Conservation (phyloP, 371 early-diverging fungal species). For the Choanephora cucurbitarum region DNA sequence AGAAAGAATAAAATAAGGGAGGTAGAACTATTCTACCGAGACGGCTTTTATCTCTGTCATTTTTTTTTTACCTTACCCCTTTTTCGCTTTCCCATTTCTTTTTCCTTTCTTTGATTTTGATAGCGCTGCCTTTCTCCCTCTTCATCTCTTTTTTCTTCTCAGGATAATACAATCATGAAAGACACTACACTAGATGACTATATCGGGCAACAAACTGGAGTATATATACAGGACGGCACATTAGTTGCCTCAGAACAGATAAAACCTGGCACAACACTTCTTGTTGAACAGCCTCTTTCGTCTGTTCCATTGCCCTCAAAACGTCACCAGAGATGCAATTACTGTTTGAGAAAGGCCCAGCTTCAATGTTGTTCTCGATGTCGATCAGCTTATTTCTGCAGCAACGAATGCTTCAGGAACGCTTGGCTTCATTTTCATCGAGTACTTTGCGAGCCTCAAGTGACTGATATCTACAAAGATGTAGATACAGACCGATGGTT, state of each 20-base stretch:
- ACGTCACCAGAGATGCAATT: constrained; percentile 46
- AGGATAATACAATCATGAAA: constrained; percentile 11
- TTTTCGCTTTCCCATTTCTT: background rate
- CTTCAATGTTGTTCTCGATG: constrained; percentile 53
- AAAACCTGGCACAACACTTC: constrained; percentile 28
- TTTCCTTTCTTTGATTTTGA: constrained; percentile 1
- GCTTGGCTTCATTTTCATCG: constrained; percentile 52
- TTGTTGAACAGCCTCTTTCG: constrained; percentile 37
- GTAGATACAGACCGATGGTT: constrained; percentile 51
- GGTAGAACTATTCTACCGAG: background rate
- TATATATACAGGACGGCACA: constrained; percentile 8
- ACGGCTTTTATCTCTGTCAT: background rate
- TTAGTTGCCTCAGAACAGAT: constrained; percentile 18
- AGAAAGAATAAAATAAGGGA: background rate
- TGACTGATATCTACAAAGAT: constrained; percentile 37
- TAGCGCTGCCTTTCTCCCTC: background rate
- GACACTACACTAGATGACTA: background rate
- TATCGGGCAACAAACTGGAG: too few relatives aligned
- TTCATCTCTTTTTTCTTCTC: background rate
- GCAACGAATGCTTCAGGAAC: constrained; percentile 48
- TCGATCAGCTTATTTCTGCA: constrained; percentile 49
- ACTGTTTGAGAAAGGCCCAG: constrained; percentile 40
- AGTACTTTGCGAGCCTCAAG: constrained; percentile 44
- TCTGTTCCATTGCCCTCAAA: constrained; percentile 43
- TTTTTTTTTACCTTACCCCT: background rate